These are phyloP conservation scores for Colletotrichum tanaceti DNA, from an alignment of 2,329 filamentous ascomycete species.

Conservation along the genomic window DNA sequence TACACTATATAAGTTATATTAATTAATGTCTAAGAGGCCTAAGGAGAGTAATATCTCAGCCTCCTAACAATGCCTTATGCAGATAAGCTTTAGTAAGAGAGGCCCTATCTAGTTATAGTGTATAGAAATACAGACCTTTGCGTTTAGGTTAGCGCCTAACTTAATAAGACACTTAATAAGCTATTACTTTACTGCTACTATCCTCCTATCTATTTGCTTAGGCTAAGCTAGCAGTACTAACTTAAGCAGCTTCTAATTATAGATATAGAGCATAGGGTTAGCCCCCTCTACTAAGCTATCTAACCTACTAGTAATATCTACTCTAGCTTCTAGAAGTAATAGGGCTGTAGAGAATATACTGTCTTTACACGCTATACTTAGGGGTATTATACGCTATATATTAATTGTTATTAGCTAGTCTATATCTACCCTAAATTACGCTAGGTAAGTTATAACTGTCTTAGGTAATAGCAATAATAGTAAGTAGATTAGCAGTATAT, in stretches of 20 bases:
- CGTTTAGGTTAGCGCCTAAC: not conserved
- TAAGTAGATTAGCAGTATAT: not conserved
- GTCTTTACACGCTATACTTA: not conserved
- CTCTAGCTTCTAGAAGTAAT: too few species aligned
- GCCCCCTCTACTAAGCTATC: too few species aligned
- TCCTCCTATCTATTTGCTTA: not conserved
- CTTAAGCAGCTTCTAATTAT: not conserved
- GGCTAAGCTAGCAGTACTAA: not conserved
- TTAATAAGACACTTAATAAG: not conserved
- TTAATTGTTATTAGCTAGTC: not conserved
- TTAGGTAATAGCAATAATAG: not conserved
- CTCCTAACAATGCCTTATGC: not conserved
- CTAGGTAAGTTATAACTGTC: not conserved
- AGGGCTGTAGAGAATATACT: not conserved
- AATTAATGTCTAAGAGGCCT: not conserved
- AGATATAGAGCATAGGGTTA: too few species aligned
- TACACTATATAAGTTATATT: not conserved
- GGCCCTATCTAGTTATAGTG: slow-evolving; percentile 8
- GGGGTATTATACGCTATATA: not conserved
- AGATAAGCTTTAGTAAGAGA: not conserved
- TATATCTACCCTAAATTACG: not conserved
- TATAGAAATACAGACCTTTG: not conserved
- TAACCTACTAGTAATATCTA: too few species aligned
- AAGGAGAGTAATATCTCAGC: slow-evolving; percentile 2
- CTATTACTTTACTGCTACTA: not conserved